phyloP scores from a whole-genome alignment of 768 basidiomycete genomes.

The Xanthoconium stramineum region DNA sequence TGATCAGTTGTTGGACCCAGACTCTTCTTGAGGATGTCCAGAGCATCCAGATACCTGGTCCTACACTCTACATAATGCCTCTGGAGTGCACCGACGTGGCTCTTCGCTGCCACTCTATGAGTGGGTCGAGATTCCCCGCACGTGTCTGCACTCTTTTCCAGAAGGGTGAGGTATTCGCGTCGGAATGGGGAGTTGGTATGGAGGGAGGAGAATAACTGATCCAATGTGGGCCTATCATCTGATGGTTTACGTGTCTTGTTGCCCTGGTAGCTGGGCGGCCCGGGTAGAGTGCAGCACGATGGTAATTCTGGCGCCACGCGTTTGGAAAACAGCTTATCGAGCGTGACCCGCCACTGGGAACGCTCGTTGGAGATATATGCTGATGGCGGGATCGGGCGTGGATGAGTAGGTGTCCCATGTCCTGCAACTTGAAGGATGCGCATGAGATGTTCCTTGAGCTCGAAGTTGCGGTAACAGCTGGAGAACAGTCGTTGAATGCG shows the following conservation, averaged over 20 bases:
- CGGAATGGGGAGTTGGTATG: neutral
- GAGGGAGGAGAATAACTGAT: neutral
- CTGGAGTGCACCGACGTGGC: neutral
- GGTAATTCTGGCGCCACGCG: neutral
- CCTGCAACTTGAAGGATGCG: neutral
- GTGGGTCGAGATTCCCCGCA: neutral
- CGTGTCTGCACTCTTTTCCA: neutral
- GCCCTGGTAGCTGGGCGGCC: neutral
- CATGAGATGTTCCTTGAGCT: constrained; percentile 2
- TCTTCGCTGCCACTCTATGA: neutral
- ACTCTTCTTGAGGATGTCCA: neutral
- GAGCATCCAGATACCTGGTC: neutral
- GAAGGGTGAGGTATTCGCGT: neutral
- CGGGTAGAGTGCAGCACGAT: neutral
- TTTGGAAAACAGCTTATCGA: neutral
- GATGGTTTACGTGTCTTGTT: neutral
- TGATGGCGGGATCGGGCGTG: neutral
- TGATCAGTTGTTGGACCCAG: neutral
- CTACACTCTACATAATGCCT: neutral
- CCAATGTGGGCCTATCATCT: neutral
- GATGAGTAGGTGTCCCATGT: neutral
- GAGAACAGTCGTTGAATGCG: constrained; percentile 3
- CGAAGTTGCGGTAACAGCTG: constrained; percentile 12
- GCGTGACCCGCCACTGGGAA: neutral
- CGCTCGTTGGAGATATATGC: neutral